phyloP scores from a whole-genome alignment of 2,329 filamentous ascomycete species.

The Penicillium sp. region DNA sequence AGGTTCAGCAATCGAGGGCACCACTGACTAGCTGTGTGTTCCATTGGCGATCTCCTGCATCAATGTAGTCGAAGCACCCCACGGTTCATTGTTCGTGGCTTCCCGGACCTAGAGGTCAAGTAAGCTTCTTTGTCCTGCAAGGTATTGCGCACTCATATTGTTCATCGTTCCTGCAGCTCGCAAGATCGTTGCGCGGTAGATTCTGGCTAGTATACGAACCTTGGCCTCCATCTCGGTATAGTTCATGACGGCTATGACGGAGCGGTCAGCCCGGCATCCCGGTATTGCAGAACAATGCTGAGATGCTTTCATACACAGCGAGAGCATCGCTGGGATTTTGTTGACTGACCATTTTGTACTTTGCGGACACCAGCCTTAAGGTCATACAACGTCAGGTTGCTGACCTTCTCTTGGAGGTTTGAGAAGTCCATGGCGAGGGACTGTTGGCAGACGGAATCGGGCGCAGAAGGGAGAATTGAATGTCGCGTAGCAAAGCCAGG shows the following conservation, averaged over 20 bases:
- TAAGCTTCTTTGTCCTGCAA: constrained; percentile 19
- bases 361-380: constrained; percentile 93
- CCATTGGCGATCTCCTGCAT: constrained; percentile 99
- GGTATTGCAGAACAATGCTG: constrained; percentile 5
- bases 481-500: constrained; percentile 2
- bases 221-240: constrained; percentile 90
- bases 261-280: constrained; percentile 22
- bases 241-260: constrained; percentile 82
- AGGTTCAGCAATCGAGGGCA: background rate
- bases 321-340: background rate
- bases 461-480: constrained; percentile 3
- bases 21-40: constrained; percentile 92
- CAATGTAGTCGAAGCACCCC: constrained; percentile 78
- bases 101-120: constrained; percentile 73
- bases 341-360: constrained; percentile 91
- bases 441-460: constrained; percentile 14
- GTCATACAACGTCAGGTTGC: constrained; percentile 92
- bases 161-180: background rate
- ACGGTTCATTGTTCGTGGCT: constrained; percentile 98
- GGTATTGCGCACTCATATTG: background rate
- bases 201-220: constrained; percentile 40
- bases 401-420: constrained; percentile 81
- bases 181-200: constrained; percentile 7
- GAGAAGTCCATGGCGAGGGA: constrained; percentile 73
- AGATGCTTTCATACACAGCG: constrained; percentile 2